Conservation (phyloP, 192 early-diverging fungal genomes). For the Spizellomyces sp. region DNA sequence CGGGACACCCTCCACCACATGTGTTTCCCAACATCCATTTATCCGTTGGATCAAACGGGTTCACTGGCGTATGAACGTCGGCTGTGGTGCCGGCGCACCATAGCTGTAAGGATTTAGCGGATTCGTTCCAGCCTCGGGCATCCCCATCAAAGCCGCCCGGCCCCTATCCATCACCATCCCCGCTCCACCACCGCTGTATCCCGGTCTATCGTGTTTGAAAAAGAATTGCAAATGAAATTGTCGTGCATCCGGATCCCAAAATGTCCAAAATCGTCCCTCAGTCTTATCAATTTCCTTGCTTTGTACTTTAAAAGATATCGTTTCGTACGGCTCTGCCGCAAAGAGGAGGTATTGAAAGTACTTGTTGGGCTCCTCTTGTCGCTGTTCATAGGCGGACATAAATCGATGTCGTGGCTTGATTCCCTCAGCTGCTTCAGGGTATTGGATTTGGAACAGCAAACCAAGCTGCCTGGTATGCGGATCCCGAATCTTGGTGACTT, state of each 20-base stretch:
- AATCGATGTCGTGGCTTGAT: slow-evolving; percentile 90
- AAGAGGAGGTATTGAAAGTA: slow-evolving; percentile 91
- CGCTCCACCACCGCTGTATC: neutral
- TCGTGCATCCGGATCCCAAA: slow-evolving; percentile 91
- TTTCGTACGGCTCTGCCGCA: slow-evolving; percentile 97
- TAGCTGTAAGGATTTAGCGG: slow-evolving; percentile 12
- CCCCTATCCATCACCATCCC: slow-evolving; percentile 15
- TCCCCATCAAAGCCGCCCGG: slow-evolving; percentile 17
- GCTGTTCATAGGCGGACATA: slow-evolving; percentile 97
- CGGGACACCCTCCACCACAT: too few species aligned
- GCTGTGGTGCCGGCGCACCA: neutral
- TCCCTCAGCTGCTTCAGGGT: slow-evolving; percentile 87
- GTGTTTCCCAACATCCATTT: too few species aligned
- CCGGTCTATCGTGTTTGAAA: slow-evolving; percentile 63
- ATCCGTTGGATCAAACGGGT: too few species aligned
- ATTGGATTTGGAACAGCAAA: slow-evolving; percentile 90
- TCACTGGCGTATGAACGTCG: too few species aligned
- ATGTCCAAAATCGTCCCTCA: slow-evolving; percentile 86
- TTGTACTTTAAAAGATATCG: slow-evolving; percentile 91
- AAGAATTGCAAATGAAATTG: slow-evolving; percentile 92
- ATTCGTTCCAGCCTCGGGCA: slow-evolving; percentile 7
- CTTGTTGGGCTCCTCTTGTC: slow-evolving; percentile 82
- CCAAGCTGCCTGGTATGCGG: slow-evolving; percentile 85
- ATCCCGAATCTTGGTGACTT: slow-evolving; percentile 89
- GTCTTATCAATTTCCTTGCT: slow-evolving; percentile 87